These are phyloP conservation scores for Hypoxylon lienhwacheense DNA, from an alignment of 495 filamentous ascomycete genomes.

Conservation along the genomic window DNA sequence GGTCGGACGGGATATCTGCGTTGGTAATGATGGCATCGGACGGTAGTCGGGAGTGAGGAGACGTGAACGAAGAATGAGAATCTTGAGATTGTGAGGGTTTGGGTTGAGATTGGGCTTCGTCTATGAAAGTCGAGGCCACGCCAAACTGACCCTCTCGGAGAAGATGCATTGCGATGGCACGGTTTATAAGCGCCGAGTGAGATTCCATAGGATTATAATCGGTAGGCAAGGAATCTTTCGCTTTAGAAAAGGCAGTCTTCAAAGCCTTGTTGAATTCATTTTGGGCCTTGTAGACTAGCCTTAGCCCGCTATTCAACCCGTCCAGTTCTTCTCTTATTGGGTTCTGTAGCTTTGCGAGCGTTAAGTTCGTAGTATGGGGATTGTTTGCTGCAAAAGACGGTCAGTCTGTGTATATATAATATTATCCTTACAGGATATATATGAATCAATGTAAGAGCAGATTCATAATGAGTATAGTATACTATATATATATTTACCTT, in stretches of 20 bases:
- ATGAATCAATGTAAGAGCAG: not conserved
- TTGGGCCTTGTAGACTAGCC: conserved; percentile 73
- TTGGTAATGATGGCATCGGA: conserved; percentile 37
- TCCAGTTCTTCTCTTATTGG: conserved; percentile 79
- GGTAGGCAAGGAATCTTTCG: conserved; percentile 64
- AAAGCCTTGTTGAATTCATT: conserved; percentile 80
- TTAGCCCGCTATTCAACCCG: conserved; percentile 73
- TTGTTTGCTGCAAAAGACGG: conserved; percentile 51
- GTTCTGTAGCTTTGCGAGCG: conserved; percentile 80
- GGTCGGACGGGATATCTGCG: conserved; percentile 39
- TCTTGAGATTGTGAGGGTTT: conserved; percentile 1
- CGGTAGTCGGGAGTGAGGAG: conserved; percentile 3
- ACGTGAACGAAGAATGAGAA: not conserved
- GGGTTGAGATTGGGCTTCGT: conserved; percentile 53
- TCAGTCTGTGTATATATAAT: too few species aligned
- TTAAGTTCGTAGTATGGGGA: conserved; percentile 66
- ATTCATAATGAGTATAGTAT: conserved; percentile 7
- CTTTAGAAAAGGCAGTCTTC: conserved; percentile 60
- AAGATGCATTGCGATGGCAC: conserved; percentile 94
- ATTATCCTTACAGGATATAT: too few species aligned
- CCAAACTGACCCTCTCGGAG: conserved; percentile 90
- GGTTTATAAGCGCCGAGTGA: conserved; percentile 76
- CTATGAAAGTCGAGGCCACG: conserved; percentile 79
- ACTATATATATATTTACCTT: conserved; percentile 51
- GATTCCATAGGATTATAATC: conserved; percentile 81